Conservation (phyloP, 2,329 filamentous ascomycete genomes). For the Clarireedia homoeocarpa region DNA sequence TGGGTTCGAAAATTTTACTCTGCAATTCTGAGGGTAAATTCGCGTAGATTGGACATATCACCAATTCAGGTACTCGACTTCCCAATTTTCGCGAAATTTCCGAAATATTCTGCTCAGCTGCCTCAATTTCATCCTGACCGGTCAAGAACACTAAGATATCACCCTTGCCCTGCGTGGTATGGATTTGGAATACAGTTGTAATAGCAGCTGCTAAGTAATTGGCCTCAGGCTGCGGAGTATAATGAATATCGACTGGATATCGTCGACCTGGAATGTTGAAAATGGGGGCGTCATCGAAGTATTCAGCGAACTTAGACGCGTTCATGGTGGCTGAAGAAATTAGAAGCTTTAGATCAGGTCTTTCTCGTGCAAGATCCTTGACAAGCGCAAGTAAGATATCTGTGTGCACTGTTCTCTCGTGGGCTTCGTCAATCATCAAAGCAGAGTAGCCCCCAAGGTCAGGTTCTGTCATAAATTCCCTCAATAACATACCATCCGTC, state of each 20-base stretch:
- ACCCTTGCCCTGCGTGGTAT: conserved; percentile 74
- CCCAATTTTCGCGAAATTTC: conserved; percentile 85
- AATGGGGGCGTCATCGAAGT: conserved; percentile 88
- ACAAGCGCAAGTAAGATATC: conserved; percentile 84
- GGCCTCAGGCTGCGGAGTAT: conserved; percentile 82
- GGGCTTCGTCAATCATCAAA: conserved; percentile 95
- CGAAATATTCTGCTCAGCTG: conserved; percentile 72
- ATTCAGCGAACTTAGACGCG: conserved; percentile 82
- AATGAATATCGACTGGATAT: conserved; percentile 87
- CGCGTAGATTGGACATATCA: conserved; percentile 90
- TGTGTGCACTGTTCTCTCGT: conserved; percentile 86
- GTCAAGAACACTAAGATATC: conserved; percentile 94
- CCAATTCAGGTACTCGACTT: conserved; percentile 73
- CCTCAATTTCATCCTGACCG: conserved; percentile 92
- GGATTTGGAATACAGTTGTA: conserved; percentile 91
- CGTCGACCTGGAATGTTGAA: conserved; percentile 89
- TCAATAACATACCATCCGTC: conserved; percentile 92
- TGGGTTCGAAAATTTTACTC: conserved; percentile 89
- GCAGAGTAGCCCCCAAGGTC: conserved; percentile 75
- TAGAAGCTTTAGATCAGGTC: conserved; percentile 80
- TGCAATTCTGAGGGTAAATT: conserved; percentile 88
- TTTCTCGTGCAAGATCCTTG: conserved; percentile 76
- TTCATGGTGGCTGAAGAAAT: conserved; percentile 95
- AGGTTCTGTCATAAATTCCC: conserved; percentile 85
- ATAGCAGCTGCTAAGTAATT: conserved; percentile 90